These are phyloP conservation scores for Xylaria nigripes DNA, from an alignment of 495 filamentous ascomycete genomes.

Conservation along the genomic window DNA sequence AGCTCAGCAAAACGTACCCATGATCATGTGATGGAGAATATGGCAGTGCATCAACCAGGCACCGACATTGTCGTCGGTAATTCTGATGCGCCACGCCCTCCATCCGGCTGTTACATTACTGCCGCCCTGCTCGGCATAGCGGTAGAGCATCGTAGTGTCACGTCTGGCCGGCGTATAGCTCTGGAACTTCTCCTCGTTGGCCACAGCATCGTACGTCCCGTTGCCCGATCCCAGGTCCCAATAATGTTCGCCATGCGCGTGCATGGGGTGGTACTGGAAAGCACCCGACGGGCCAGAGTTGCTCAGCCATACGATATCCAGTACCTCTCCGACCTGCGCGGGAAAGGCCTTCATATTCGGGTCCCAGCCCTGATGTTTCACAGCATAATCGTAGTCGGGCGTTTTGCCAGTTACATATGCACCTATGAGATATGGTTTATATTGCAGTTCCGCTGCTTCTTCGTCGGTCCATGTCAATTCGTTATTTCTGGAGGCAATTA, in stretches of 20 bases:
- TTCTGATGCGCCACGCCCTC: conserved; percentile 50
- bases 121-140: conserved; percentile 30
- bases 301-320: conserved; percentile 51
- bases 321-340: conserved; percentile 48
- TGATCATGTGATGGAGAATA: conserved; percentile 48
- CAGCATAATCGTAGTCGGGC: conserved; percentile 36
- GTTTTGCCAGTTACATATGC: conserved; percentile 42
- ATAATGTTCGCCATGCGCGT: conserved; percentile 50
- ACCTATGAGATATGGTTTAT: conserved; percentile 45
- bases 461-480: conserved; percentile 44
- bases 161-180: conserved; percentile 37
- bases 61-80: conserved; percentile 39
- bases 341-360: conserved; percentile 43
- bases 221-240: conserved; percentile 53
- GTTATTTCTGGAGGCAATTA: conserved; percentile 29
- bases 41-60: conserved; percentile 63
- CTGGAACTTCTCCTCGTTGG: conserved; percentile 43
- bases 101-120: conserved; percentile 42
- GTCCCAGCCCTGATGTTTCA: conserved; percentile 46
- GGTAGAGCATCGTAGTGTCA: conserved; percentile 50
- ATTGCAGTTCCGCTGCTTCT: conserved; percentile 18
- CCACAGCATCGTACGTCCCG: conserved; percentile 45
- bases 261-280: conserved; percentile 54
- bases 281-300: conserved; percentile 43
- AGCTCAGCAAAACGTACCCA: conserved; percentile 30